Base-by-base conservation (phyloP, 768 basidiomycete genomes). In the Basidioascus undulatus region DNA sequence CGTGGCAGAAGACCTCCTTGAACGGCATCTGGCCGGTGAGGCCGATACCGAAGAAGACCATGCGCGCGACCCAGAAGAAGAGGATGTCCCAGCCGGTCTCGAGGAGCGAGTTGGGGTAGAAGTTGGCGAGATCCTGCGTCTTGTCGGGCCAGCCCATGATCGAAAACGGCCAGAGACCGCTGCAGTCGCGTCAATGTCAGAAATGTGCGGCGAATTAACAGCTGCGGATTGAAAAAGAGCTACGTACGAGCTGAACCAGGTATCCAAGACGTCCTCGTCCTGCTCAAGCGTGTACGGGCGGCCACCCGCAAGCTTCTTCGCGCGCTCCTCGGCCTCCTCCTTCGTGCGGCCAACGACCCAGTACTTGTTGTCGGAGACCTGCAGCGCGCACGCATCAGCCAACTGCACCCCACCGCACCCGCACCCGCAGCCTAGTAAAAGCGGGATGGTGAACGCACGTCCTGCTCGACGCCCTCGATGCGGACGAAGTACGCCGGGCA, bases 161-260 rank as follows among this genome's bases (percentile, higher is more conserved):
- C 2, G 86, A 87, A 62, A 80, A 92, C 1, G 89, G 92, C 92
- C 92, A 96, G 6, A 96, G 61, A 31, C 72, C 92, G 35, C n/a
- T n/a, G n/a, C n/a, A n/a, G n/a, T n/a, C n/a, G n/a, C n/a, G n/a
- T n/a, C n/a, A n/a, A n/a, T n/a, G n/a, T n/a, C n/a, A n/a, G n/a
- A n/a, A n/a, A n/a, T n/a, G n/a, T n/a, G n/a, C n/a, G n/a, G n/a
- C n/a, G n/a, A n/a, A n/a, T n/a, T n/a, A n/a, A n/a, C n/a, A n/a
- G n/a, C n/a, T n/a, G n/a, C n/a, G n/a, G n/a, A n/a, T n/a, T n/a
- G n/a, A n/a, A n/a, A n/a, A n/a, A n/a, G n/a, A n/a, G n/a, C n/a
- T n/a, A n/a, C n/a, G n/a, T n/a, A n/a, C n/a, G 86, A 92, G 0
- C 87, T 94, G 61, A 96, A 98, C 89, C 92, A 98, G 0, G 89